Evolutionary conservation across 73 alveolate species (phyloP), one percentile per base, ranked within the genome.

Genomic region (Paramecium primaurelia): DNA sequence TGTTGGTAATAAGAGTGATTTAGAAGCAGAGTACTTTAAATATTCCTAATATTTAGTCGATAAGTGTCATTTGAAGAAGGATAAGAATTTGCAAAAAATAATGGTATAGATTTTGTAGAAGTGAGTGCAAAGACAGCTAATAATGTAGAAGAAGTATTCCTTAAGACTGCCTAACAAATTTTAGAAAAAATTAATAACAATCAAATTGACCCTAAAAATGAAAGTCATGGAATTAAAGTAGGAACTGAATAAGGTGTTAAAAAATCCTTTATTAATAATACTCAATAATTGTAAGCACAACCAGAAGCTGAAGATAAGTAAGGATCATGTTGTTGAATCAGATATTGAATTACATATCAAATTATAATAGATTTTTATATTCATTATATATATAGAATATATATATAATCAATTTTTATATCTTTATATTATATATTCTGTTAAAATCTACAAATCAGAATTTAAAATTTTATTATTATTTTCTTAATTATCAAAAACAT

Each of bases 1-100:
- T 75, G 95, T 98, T 34, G 99, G 99, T 16, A 98, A 98, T 86
- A 98, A 98, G 92, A 92, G 91, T 8, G 99, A 98, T 93, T 96
- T 96, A 38, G 98, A 96, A 32, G 38, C 80, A 18, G 90, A 89
- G 91, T 71, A 87, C 10, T 7, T 8, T 68, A 6, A 37, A 4
- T 4, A 34, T 34, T 36, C 18, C 9, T 73, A 73, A 22, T 30
- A 11, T 3, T 18, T 64, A 87, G 93, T 68, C 93, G 94, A 71
- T 86, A 89, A 71, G 93, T 94, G 12, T 80, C 95, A 47, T 75
- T 64, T 59, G 97, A 94, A 86, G 97, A 94, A 92, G 97, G 97
- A 20, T 58, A 51, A 92, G 88, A 92, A 38, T 86, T 94, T 47
- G 97, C 97, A 26, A 85, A 71, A 47, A 71, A 88, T 44, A 86